Conservation (phyloP, 2,329 filamentous ascomycete species). For the Ophiocordyceps polyrhachis-furcata region DNA sequence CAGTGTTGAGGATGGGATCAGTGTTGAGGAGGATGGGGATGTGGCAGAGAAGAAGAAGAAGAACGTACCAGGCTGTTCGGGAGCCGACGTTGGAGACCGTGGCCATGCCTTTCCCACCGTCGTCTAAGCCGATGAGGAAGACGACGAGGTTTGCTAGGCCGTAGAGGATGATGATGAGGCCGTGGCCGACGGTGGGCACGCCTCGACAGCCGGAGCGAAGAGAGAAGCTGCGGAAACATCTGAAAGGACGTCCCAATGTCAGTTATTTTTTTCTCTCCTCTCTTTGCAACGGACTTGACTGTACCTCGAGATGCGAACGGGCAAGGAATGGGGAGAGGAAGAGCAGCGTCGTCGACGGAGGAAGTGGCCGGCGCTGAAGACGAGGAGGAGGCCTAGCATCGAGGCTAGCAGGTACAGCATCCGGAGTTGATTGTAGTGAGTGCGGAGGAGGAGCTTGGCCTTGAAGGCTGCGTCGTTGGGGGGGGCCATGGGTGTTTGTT, state of each 20-base stretch:
- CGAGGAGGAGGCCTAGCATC: conserved; percentile 1
- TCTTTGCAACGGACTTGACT: too few species aligned
- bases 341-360: neutral
- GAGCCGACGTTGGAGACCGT: conserved; percentile 17
- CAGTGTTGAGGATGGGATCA: too few species aligned
- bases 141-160: conserved; percentile 15
- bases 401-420: conserved; percentile 2
- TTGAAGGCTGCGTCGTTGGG: neutral
- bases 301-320: neutral
- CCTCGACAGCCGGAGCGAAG: conserved; percentile 8
- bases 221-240: conserved; percentile 7
- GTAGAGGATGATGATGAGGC: conserved; percentile 11
- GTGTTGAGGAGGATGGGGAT: too few species aligned
- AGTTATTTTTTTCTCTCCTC: too few species aligned
- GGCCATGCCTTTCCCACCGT: conserved; percentile 7
- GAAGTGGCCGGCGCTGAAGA: conserved; percentile 2
- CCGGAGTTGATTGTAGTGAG: conserved; percentile 1
- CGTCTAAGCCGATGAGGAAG: conserved; percentile 16
- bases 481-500: neutral
- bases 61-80: conserved; percentile 20
- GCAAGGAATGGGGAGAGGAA: neutral
- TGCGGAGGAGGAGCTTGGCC: neutral
- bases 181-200: conserved; percentile 16
- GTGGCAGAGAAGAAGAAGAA: too few species aligned
- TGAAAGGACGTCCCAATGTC: too few species aligned